Evolutionary conservation across 257 asterid genomes (phyloP), one percentile per base, ranked within the genome.

Genomic region (Solanum neorickii): DNA sequence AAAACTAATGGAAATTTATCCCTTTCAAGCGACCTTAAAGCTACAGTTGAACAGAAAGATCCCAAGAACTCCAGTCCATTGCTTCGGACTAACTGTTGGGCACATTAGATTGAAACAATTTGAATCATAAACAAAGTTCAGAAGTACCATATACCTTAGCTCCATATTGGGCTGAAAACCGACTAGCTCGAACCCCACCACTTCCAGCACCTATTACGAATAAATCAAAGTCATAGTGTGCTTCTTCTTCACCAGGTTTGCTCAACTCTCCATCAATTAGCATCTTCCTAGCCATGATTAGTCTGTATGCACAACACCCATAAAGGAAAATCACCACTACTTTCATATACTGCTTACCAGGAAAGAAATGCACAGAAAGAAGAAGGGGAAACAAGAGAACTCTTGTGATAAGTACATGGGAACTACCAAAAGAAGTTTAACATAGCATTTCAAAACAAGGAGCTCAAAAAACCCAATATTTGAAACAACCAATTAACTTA

Each of bases 201-300:
- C 99, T 96, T 66, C 98, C 99, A 49, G 99, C 99, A 69, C 99
- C 99, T 86, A 96, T 96, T 47, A 96, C 99, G 85, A 96, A 96
- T 84, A 95, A 93, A 93, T 96, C 99, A 72, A 92, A 95, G 89
- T 96, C 98, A 90, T 91, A 96, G 74, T 86, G 96, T 83, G n/a
- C 88, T 70, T 90, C 94, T 49, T 82, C 93, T 85, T 87, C 94
- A 87, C 83, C 86, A 31, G 92, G 80, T 46, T 90, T 92, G 23
- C 86, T 90, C 87, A 92, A 88, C 89, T 92, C 95, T 31, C 95
- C 98, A 90, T 96, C 98, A 88, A 90, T 90, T 87, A 95, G 91
- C 98, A 95, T 94, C 94, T 96, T 96, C 90, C 99, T 93, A n/a
- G 98, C 93, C 99, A 96, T 96, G 88, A 84, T 82, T 52, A 86